Base-by-base conservation (phyloP, 805 yeast genomes). In the Starmerella sp. region DNA sequence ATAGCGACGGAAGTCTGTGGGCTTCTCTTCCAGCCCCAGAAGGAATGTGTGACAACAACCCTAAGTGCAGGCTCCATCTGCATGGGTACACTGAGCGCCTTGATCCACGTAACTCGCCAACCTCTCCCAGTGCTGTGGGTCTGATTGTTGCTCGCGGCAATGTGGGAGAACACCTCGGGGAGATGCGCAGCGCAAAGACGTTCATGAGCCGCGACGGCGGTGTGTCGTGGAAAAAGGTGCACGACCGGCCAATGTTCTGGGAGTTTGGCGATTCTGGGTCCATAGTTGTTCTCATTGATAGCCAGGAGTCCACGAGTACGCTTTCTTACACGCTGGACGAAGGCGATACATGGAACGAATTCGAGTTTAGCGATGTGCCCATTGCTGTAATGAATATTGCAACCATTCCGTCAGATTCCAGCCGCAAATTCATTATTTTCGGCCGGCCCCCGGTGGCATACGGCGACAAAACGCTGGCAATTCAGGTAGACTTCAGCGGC, bases 251-350 rank as follows among this genome's bases (percentile, higher is more conserved):
- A 0, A 78, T 79, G 62, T 84, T 84, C 79, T 93, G 97, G 97
- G 97, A 90, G 69, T 93, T 75, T 68, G 97, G 97, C 59, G 98
- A 93, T 68, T 86, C 87, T 60, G 98, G 98, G 15, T 82, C 95
- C 0, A 77, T 93, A 37, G 69, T 93, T 50, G 87, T 87, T 0
- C 67, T 90, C 50, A 91, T 84, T 1, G 75, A 81, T 41, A 79
- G 77, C 6, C 72, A 69, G 4, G 81, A 77, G 34, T 71, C 74
- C 7, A 83, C 96, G 0, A 74, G 86, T 56, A 68, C 70, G 1
- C 53, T 91, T 0, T 62, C 70, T 1, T 90, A 81, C 64, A 86
- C 96, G 0, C 65, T 81, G 13, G 91, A 93, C 69, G 85, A 83
- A 60, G 98, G 97, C 37, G 71, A 73, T 5, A 74, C 82, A 0